Evolutionary conservation across 176 grass and related monocot genomes (phyloP).

Genomic region (Hyparrhenia diplandra): DNA sequence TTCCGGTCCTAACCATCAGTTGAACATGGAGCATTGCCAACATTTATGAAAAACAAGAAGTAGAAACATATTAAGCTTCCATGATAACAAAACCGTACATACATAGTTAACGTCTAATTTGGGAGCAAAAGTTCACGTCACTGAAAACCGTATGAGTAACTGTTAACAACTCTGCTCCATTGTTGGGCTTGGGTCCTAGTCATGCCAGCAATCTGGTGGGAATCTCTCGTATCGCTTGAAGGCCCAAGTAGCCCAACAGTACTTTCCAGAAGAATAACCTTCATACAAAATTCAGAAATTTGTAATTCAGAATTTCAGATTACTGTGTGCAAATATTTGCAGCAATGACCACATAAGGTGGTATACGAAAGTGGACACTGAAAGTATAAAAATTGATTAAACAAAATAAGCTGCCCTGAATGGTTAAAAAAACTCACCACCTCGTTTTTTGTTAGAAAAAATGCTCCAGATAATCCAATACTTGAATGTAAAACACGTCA

Average conservation of each 20-base stretch:
- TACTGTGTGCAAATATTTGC: background rate
- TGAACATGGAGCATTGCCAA: background rate
- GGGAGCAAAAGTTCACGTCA: background rate
- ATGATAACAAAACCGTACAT: background rate
- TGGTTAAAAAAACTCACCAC: slow-evolving; percentile 16
- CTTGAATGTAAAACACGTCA: background rate
- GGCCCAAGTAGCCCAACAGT: background rate
- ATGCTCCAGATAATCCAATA: background rate
- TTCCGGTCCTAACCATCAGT: background rate
- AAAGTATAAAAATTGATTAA: background rate
- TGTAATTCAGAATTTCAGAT: background rate
- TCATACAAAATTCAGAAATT: background rate
- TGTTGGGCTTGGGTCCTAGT: background rate
- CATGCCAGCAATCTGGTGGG: background rate
- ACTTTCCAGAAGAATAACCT: background rate
- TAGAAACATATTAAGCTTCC: background rate
- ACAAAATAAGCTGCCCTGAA: background rate
- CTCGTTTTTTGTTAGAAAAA: background rate
- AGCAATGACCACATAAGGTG: background rate
- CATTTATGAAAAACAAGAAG: background rate
- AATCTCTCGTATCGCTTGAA: background rate
- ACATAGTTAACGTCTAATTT: background rate
- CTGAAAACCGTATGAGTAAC: background rate
- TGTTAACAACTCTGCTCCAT: background rate
- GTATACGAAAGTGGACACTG: background rate